phyloP scores from a whole-genome alignment of 345 rosid genomes.

The Pistacia vera region DNA sequence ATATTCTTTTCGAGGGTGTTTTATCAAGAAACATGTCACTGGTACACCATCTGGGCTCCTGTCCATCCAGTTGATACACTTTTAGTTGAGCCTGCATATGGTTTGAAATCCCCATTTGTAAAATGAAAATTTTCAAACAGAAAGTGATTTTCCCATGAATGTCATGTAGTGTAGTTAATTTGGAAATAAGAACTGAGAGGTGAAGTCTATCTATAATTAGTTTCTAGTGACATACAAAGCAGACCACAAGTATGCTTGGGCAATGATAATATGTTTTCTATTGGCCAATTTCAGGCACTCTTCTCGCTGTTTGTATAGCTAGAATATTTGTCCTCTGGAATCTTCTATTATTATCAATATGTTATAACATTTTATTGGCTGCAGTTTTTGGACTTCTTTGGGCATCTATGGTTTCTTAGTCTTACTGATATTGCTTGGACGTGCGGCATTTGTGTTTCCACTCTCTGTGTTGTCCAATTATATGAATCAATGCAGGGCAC shows the following conservation, averaged over 20 bases:
- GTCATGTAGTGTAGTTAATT: too few species aligned
- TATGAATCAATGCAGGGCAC: slow-evolving; percentile 45
- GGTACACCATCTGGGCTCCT: not conserved
- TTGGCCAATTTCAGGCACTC: not conserved
- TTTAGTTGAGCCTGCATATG: not conserved
- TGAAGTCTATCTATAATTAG: not conserved
- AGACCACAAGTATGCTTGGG: not conserved
- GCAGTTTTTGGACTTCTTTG: slow-evolving; percentile 57
- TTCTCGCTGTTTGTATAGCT: not conserved
- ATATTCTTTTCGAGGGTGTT: not conserved
- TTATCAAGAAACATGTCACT: not conserved
- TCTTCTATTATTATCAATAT: not conserved
- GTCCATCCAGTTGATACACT: not conserved
- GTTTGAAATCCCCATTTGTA: not conserved
- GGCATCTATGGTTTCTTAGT: slow-evolving; percentile 53
- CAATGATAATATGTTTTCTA: not conserved
- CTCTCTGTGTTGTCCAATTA: slow-evolving; percentile 68
- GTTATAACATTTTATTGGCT: not conserved
- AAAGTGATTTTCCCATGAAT: not conserved
- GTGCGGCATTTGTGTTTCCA: slow-evolving; percentile 89
- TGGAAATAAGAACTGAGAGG: not conserved
- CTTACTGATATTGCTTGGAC: slow-evolving; percentile 57
- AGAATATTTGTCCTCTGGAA: not conserved
- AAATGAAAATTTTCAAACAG: not conserved
- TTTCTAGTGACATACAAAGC: not conserved